A percentile compares a stretch with the other conserved stretches of the same genome.
These are phyloP conservation scores for Arxiozyma telluris DNA, from an alignment of 1,139 yeast genomes.

Conservation along the genomic window DNA sequence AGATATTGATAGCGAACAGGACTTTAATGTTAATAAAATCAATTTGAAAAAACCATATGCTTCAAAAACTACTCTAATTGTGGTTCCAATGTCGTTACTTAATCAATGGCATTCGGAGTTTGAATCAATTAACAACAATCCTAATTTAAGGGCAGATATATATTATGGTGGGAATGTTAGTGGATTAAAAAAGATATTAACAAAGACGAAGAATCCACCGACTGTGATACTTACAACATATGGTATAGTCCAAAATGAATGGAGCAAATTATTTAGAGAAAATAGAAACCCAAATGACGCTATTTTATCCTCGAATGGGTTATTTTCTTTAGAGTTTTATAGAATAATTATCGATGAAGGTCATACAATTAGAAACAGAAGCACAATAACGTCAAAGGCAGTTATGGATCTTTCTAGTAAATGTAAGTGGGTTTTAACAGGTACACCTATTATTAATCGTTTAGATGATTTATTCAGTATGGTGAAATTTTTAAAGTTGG, in stretches of 20 bases:
- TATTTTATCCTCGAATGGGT: slow-evolving; percentile 35
- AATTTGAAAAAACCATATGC: slow-evolving; percentile 42
- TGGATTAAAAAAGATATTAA: slow-evolving; percentile 34
- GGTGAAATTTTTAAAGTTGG: slow-evolving; percentile 62
- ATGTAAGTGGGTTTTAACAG: slow-evolving; percentile 82
- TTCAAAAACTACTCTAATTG: slow-evolving; percentile 59
- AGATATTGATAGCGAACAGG: slow-evolving; percentile 2
- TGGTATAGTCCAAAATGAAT: slow-evolving; percentile 79
- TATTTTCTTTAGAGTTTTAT: slow-evolving; percentile 67
- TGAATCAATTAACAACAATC: slow-evolving; percentile 45
- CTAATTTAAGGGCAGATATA: slow-evolving; percentile 40
- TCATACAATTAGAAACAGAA: slow-evolving; percentile 75
- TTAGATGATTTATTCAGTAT: slow-evolving; percentile 80
- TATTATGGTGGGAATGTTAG: slow-evolving; percentile 66
- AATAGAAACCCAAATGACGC: slow-evolving; percentile 4
- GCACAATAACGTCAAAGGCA: slow-evolving; percentile 75
- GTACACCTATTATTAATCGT: slow-evolving; percentile 88
- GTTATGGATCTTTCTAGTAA: slow-evolving; percentile 55
- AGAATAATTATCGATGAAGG: slow-evolving; percentile 87
- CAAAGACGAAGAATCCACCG: slow-evolving; percentile 41
- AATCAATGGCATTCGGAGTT: slow-evolving; percentile 89
- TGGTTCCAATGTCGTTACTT: slow-evolving; percentile 85
- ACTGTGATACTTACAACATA: slow-evolving; percentile 77
- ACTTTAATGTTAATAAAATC: neutral
- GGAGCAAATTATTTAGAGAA: slow-evolving; percentile 28